phyloP scores from a whole-genome alignment of 345 rosid genomes.

The Linum usitatissimum region DNA sequence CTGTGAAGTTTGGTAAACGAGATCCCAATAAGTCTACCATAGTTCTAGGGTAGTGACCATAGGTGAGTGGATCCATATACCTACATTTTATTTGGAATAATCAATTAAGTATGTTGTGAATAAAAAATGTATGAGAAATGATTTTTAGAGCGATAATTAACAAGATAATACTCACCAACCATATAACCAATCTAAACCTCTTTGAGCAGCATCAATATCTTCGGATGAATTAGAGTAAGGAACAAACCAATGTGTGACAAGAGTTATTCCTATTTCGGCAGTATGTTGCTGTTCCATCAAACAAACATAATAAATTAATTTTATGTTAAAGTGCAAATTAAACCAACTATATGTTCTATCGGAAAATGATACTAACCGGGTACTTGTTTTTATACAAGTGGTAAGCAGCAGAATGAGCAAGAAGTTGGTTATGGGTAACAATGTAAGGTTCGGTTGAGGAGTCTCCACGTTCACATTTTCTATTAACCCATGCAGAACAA shows the following conservation, averaged over 20 bases:
- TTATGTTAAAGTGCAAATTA: no score
- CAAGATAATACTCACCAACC: constrained; percentile 49
- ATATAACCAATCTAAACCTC: constrained; percentile 75
- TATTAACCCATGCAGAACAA: constrained; percentile 3
- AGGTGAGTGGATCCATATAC: constrained; percentile 32
- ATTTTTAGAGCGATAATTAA: no score
- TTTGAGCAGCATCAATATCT: constrained; percentile 48
- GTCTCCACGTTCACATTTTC: constrained; percentile 9
- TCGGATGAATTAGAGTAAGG: constrained; percentile 45
- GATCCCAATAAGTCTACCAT: constrained; percentile 26
- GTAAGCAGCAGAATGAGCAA: constrained; percentile 17
- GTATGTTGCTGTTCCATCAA: no score
- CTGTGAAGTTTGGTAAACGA: constrained; percentile 31
- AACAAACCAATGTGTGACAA: constrained; percentile 70
- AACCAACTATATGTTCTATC: no score
- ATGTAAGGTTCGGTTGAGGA: constrained; percentile 14
- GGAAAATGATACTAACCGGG: neutral
- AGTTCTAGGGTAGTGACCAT: constrained; percentile 31
- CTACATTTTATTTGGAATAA: constrained; percentile 7
- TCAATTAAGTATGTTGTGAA: neutral
- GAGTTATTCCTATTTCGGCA: constrained; percentile 56
- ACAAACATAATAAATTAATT: no score
- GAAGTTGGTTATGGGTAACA: constrained; percentile 15
- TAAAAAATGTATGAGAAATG: neutral
- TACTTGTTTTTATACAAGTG: constrained; percentile 6